These are phyloP conservation scores for Alternaria burnsii DNA, from an alignment of 2,329 filamentous ascomycete species.

Conservation along the genomic window DNA sequence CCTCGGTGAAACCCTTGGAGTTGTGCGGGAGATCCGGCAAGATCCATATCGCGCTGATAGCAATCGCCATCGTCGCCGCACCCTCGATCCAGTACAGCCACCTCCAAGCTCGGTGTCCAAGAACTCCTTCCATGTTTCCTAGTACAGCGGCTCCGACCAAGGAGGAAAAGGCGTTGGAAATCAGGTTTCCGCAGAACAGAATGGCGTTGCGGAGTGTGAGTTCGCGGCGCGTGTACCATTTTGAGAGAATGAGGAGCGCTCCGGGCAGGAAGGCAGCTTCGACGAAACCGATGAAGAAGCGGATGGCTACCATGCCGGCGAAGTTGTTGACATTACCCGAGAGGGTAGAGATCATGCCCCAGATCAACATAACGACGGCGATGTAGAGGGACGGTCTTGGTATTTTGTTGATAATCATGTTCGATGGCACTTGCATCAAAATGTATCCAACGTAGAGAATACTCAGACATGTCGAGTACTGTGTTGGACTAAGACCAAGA, in stretches of 20 bases:
- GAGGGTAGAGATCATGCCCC: slow-evolving; percentile 52
- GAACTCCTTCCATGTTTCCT: slow-evolving; percentile 46
- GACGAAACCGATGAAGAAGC: slow-evolving; percentile 51
- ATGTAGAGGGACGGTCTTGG: slow-evolving; percentile 48
- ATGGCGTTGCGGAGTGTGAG: slow-evolving; percentile 52
- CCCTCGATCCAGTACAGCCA: slow-evolving; percentile 55
- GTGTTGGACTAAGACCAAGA: slow-evolving; percentile 38
- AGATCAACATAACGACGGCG: slow-evolving; percentile 48
- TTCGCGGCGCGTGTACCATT: slow-evolving; percentile 70
- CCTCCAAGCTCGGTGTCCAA: slow-evolving; percentile 51
- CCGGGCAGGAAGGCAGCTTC: slow-evolving; percentile 66
- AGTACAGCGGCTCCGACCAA: slow-evolving; percentile 55
- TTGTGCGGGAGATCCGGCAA: slow-evolving; percentile 50
- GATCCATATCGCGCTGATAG: slow-evolving; percentile 42
- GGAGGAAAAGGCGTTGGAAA: slow-evolving; percentile 56
- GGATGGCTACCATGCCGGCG: slow-evolving; percentile 49
- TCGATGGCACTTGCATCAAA: slow-evolving; percentile 50
- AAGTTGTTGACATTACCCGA: slow-evolving; percentile 46
- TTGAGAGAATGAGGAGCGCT: slow-evolving; percentile 68
- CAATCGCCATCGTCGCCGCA: slow-evolving; percentile 44
- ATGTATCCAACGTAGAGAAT: slow-evolving; percentile 39
- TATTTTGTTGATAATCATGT: slow-evolving; percentile 55
- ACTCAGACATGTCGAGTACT: slow-evolving; percentile 47
- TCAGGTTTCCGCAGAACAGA: slow-evolving; percentile 54
- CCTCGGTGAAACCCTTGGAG: slow-evolving; percentile 56